Evolutionary conservation across 306 rosid species (phyloP).

Genomic region (Rubus parviflorus): DNA sequence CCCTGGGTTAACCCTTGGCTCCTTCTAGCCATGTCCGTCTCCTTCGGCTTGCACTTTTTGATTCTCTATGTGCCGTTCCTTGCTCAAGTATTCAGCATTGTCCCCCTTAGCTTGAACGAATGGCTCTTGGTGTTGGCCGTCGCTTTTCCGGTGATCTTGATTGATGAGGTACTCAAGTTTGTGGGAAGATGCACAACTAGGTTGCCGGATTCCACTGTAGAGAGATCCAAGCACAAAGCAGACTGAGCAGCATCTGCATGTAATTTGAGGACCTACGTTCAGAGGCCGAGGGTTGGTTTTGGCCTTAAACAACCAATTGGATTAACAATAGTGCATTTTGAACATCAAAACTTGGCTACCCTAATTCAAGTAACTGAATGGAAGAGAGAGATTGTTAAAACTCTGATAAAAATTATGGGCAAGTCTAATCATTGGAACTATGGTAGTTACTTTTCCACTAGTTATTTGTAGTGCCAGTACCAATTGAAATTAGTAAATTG

Average conservation of each 20-base stretch:
- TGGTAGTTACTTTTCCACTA: too few relatives aligned
- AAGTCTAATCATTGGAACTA: too few relatives aligned
- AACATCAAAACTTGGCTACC: too few relatives aligned
- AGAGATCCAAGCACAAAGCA: slow-evolving; percentile 50
- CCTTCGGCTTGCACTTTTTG: slow-evolving; percentile 83
- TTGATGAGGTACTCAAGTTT: slow-evolving; percentile 44
- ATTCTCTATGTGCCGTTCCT: slow-evolving; percentile 91
- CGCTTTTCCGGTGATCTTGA: slow-evolving; percentile 39
- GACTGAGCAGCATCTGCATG: slow-evolving; percentile 46
- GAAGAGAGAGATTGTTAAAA: too few relatives aligned
- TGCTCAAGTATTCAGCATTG: slow-evolving; percentile 71
- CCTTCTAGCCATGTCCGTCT: slow-evolving; percentile 87
- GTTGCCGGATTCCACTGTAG: slow-evolving; percentile 31
- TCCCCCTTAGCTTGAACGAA: slow-evolving; percentile 63
- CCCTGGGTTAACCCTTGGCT: slow-evolving; percentile 99
- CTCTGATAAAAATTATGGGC: too few relatives aligned
- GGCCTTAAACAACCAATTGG: background rate
- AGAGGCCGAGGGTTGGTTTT: background rate
- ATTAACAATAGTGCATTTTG: background rate
- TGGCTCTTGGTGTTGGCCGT: slow-evolving; percentile 46
- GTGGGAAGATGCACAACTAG: slow-evolving; percentile 45
- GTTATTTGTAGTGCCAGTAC: background rate
- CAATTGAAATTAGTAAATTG: background rate
- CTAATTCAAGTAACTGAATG: too few relatives aligned
- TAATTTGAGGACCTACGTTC: background rate